These are phyloP conservation scores for Spergularia bocconei DNA, from an alignment of 148 eudicot species.

Conservation along the genomic window DNA sequence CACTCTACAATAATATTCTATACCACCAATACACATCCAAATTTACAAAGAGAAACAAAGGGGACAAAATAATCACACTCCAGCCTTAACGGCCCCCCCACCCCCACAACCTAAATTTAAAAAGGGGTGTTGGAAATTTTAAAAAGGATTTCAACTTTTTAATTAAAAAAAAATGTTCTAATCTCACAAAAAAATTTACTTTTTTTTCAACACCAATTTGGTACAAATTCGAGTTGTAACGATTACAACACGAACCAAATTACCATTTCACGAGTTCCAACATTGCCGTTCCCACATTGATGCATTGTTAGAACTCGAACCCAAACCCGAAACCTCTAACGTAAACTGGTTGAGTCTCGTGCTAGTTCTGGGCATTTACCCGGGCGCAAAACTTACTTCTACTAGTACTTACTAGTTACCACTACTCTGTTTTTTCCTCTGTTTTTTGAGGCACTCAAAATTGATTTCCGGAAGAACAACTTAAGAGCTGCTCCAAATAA, in stretches of 20 bases:
- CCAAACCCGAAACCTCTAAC: no score
- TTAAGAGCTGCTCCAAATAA: slow-evolving; percentile 46
- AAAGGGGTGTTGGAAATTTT: no score
- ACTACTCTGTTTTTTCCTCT: neutral
- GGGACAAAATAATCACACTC: slow-evolving; percentile 29
- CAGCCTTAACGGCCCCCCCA: neutral
- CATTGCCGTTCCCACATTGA: no score
- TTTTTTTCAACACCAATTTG: no score
- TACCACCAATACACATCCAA: slow-evolving; percentile 6
- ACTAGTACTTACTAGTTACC: neutral
- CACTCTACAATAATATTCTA: neutral
- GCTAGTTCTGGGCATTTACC: no score
- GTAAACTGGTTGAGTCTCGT: no score
- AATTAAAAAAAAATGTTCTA: neutral
- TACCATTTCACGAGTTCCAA: no score
- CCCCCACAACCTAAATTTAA: no score
- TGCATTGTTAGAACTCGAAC: no score
- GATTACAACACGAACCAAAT: no score
- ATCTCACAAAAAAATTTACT: neutral
- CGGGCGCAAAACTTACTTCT: no score
- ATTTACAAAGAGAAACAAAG: slow-evolving; percentile 29
- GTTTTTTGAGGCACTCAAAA: neutral
- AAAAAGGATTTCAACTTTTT: neutral
- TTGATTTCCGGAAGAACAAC: slow-evolving; percentile 12
- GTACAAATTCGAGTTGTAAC: no score